Base-by-base conservation (phyloP, 441 rosid genomes). In the Eruca vesicaria region DNA sequence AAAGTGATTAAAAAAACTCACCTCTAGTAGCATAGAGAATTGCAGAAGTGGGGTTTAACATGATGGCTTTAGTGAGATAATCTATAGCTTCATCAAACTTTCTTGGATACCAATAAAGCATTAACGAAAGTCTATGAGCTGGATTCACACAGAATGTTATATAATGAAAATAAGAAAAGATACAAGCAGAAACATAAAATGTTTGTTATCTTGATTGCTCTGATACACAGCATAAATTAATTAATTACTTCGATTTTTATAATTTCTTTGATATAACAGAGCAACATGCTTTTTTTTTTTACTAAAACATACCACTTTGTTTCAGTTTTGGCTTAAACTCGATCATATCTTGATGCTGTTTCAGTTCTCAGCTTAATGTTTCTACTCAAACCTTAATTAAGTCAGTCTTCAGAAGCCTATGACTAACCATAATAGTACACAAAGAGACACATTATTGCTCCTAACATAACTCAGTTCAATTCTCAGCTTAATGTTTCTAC, bases 1-100 rank as follows among this genome's bases (percentile, higher is more conserved):
- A 26, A 15, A 72, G n/a, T 15, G 19, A 45, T 19, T 6, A 18
- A 20, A 16, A 9, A 67, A 36, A 32, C n/a, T 48, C 63, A 85
- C 91, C 91, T 82, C 93, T 80, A 74, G 85, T 77, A 33, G 89
- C 91, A 71, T 87, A 87, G 23, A 85, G 63, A 76, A 86, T 87
- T 16, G 89, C 86, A 5, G 88, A 89, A 68, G 75, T 73, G 52
- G 91, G 91, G 78, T 89, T 86, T 53, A 84, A 66, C 88, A 71
- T 74, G 71, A 86, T 72, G 32, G 93, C 91, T 77, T 84, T 79
- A 23, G 89, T 84, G 57, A 89, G 74, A 81, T 71, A 78, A 71
- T 83, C 81, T 29, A 81, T 32, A 7, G 84, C 87, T 70, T 83
- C 83, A 9, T 76, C 83, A 45, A 79, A 78, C 55, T 81, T 84